Evolutionary conservation across 2,329 filamentous ascomycete genomes (phyloP), one percentile per base, ranked within the genome.

Genomic region (Capronia epimyces): DNA sequence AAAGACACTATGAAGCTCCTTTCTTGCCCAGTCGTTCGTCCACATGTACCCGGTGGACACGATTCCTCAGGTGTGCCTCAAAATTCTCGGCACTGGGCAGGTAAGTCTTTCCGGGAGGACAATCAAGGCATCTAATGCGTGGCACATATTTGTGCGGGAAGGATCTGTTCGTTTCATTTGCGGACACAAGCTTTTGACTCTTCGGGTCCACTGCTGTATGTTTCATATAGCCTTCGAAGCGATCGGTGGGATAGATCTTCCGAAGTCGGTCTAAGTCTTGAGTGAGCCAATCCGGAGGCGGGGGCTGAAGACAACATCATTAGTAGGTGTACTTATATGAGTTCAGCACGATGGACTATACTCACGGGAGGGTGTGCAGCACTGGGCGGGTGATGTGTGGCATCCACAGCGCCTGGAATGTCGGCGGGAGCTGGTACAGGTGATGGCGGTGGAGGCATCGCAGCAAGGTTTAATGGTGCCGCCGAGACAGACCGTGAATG

Each of bases 11-110:
- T 44, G 21, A 42, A 18, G 25, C 25, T 25, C 29, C 40, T 46
- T 45, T 51, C 49, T 67, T 68, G 3, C 64, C 65, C 15, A 75
- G 60, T 18, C 75, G 70, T 47, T 71, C 69, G 55, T 83, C 79
- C 8, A 90, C 87, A 61, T 79, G 80, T 60, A 87, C 82, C 62
- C 84, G 80, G 67, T 98, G 93, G 46, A 78, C 75, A 37, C 86
- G 81, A 68, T 95, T 96, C 68, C 84, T 87, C 43, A 97, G 75
- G 71, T 98, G 93, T 1, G 94, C 82, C 69, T 95, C 88, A 57
- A 98, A 98, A 65, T 95, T 95, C 40, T 84, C 84, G 0, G 90
- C 89, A 0, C 89, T 87, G 0, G 90, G 88, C 0, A 90, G 95
- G 69, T 98, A 98, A 31, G 16, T 44, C 69, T 96, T 97, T 24